These are phyloP conservation scores for Cercospora berteroae DNA, from an alignment of 2,329 filamentous ascomycete genomes.

Conservation along the genomic window DNA sequence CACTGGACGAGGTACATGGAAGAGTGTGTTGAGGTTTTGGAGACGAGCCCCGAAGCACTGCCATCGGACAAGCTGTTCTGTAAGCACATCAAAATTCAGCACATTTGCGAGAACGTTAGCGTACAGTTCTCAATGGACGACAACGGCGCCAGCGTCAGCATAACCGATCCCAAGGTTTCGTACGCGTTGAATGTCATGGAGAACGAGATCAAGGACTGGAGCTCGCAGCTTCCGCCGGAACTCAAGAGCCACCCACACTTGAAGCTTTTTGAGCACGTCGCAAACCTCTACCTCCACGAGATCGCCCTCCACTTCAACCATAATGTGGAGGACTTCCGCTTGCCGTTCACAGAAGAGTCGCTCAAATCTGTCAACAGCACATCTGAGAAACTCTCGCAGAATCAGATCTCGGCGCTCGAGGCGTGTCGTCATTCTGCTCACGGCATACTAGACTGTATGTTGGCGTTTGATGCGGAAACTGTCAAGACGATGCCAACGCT, in stretches of 20 bases:
- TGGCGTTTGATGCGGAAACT: conserved; percentile 48
- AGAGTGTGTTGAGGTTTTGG: conserved; percentile 58
- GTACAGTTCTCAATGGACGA: conserved; percentile 58
- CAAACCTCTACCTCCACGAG: conserved; percentile 51
- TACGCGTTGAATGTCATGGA: conserved; percentile 56
- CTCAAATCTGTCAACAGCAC: conserved; percentile 42
- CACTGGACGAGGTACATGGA: conserved; percentile 64
- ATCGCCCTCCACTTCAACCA: conserved; percentile 51
- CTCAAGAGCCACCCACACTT: conserved; percentile 37
- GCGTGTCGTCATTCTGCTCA: conserved; percentile 49
- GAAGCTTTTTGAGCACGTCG: conserved; percentile 48
- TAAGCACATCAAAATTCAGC: conserved; percentile 58
- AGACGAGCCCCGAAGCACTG: conserved; percentile 56
- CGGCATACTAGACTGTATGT: conserved; percentile 50
- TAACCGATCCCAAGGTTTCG: conserved; percentile 56
- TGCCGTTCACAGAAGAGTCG: conserved; percentile 46
- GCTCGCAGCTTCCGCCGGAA: conserved; percentile 43
- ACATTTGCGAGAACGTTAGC: conserved; percentile 58
- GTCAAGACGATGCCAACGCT: conserved; percentile 48
- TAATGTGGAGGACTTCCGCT: conserved; percentile 46
- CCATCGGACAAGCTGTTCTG: conserved; percentile 56
- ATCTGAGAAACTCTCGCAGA: conserved; percentile 44
- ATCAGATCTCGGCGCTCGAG: conserved; percentile 48
- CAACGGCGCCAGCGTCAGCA: conserved; percentile 49
- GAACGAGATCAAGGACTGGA: conserved; percentile 52